These are phyloP conservation scores for Huntiella moniliformis DNA, from an alignment of 2,329 filamentous ascomycete species.

Conservation along the genomic window DNA sequence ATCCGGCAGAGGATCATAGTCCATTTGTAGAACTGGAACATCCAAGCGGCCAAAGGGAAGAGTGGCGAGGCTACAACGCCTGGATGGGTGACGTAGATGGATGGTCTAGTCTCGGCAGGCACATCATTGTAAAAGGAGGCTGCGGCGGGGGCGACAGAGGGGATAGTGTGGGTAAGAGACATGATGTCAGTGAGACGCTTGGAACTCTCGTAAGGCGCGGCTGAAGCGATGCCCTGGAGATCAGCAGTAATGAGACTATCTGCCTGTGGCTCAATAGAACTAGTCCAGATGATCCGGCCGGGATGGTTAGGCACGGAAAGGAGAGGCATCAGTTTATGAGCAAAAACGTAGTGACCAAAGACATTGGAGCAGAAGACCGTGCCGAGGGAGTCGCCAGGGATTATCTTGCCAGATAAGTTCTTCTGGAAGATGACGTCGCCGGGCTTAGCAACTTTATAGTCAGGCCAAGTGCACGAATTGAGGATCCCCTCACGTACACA, in stretches of 20 bases:
- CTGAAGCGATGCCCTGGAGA: slow-evolving; percentile 50
- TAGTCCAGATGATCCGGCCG: slow-evolving; percentile 71
- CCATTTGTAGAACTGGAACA: slow-evolving; percentile 50
- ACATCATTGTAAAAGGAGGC: slow-evolving; percentile 10
- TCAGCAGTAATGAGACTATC: slow-evolving; percentile 45
- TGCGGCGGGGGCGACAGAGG: slow-evolving; percentile 31
- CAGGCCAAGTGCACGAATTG: slow-evolving; percentile 56
- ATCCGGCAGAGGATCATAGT: slow-evolving; percentile 54
- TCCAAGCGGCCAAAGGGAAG: slow-evolving; percentile 50
- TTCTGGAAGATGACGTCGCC: slow-evolving; percentile 16
- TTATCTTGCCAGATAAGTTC: neutral
- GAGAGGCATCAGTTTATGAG: slow-evolving; percentile 60
- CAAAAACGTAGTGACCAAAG: slow-evolving; percentile 86
- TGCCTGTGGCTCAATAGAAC: slow-evolving; percentile 51
- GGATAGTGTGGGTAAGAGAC: slow-evolving; percentile 51
- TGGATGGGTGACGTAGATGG: slow-evolving; percentile 65
- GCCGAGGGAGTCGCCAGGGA: slow-evolving; percentile 33
- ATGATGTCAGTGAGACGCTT: slow-evolving; percentile 79
- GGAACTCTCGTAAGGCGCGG: slow-evolving; percentile 59
- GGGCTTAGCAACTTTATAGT: slow-evolving; percentile 47
- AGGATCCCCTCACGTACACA: slow-evolving; percentile 41
- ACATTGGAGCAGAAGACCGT: slow-evolving; percentile 80
- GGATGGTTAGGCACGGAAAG: slow-evolving; percentile 33
- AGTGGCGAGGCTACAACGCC: slow-evolving; percentile 73
- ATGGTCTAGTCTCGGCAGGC: slow-evolving; percentile 25